Base-by-base conservation (phyloP, 1,284 basidiomycete species). In the Meripilus lineatus region DNA sequence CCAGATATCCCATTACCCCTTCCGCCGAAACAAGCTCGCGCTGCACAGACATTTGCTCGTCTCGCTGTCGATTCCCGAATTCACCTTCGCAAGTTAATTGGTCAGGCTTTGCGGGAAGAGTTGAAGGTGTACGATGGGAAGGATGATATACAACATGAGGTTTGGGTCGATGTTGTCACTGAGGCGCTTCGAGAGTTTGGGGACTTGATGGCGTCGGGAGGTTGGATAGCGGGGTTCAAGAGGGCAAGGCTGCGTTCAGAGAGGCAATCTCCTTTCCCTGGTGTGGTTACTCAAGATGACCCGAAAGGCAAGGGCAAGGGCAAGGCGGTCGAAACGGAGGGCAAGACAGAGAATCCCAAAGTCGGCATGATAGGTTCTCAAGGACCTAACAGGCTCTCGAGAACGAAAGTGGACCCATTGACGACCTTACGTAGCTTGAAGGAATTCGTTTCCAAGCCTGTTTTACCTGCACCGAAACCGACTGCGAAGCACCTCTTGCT, bases 401-500 rank as follows among this genome's bases (percentile, higher is more conserved):
- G n/a, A n/a, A n/a, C n/a, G n/a, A 30, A 30, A 30, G 10, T 10
- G 28, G 28, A 30, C 28, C 10, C 8, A 8, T 30, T 41, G 7
- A 34, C 40, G 5, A 18, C 46, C 4, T 47, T 66, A 3, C 51
- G 55, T 13, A 55, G 64, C 40, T 56, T 75, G 5, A 64, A 64
- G 14, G 51, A 51, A 1, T 46, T 69, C 2, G 54, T 59, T n/a
- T 47, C 59, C 13, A 54, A 56, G 37, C 55, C 57, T 13, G 24
- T 45, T 7, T n/a, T 49, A 1, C 53, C 65, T 2, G 55, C 60
- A 2, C 58, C 64, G 11, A 59, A 61, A 23, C 60, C 63, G 3
- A 50, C 58, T 8, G 56, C 64, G 5, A 70, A 66, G 39, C 76
- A 79, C 50, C 55, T 82, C 1, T 53, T 81, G 10, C 62, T 83